Base-by-base conservation (phyloP, 805 yeast species). In the Candida cerambycidarum region DNA sequence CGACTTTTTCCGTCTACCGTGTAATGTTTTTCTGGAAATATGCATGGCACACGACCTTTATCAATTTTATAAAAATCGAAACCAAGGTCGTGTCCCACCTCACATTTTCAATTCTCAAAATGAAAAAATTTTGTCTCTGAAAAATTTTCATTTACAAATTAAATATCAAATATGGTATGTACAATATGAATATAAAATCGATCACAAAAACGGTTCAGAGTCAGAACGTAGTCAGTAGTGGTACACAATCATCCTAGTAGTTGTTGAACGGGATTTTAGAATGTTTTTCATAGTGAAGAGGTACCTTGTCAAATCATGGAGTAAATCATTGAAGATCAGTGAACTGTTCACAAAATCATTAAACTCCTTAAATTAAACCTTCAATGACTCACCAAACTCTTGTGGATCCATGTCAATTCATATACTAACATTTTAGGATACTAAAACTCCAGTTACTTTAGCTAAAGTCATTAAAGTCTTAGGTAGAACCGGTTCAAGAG, bases 401-500 rank as follows among this genome's bases (percentile, higher is more conserved):
- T 6, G 23, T 21, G 23, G 23, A 5, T 6, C 8, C 23, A 6
- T 21, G 23, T 21, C 5, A 21, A 10, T 10, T 30, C 19, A 16
- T 15, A 30, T 49, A 50, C 53, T 50, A 50, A 50, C 53, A 24
- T 13, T 38, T 32, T 44, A 54, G 58, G 58, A 55, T 43, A 55
- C 58, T 51, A 79, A 83, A 77, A 82, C 88, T 76, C 96, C 96
- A 73, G 97, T 92, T 69, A 93, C 96, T 81, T 88, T 92, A 78
- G 99, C 98, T 74, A 92, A 92, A 83, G 99, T 92, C 72, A 89
- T 89, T 79, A 93, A 92, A 82, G 98, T 92, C 75, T 83, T 92
- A 78, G 98, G 98, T 76, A 92, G 99, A 80, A 92, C 99, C 85
- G 99, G 99, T 75, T 92, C 99, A 75, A 92, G 98, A 81, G 98